Percentiles rank a stretch among this genome's conserved stretches.
Evolutionary conservation across 768 basidiomycete genomes (phyloP).

Genomic region (Pisolithus marmoratus): DNA sequence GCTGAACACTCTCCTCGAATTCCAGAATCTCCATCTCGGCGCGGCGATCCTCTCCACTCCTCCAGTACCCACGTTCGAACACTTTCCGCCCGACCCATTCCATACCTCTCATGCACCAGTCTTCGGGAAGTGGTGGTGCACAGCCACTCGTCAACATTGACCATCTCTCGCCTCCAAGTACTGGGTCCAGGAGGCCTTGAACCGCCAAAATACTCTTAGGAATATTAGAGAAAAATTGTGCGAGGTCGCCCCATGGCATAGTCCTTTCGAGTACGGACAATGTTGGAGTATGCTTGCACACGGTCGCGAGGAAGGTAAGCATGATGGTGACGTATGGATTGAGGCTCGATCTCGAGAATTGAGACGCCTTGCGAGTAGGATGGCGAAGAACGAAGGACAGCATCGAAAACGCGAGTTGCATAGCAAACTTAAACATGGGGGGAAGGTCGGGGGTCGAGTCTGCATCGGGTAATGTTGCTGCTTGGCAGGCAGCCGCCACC

Average conservation of each 20-base stretch:
- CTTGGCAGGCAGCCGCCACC: slow-evolving; percentile 14
- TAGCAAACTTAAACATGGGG: slow-evolving; percentile 62
- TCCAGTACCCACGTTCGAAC: slow-evolving; percentile 95
- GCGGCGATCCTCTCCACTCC: slow-evolving; percentile 57
- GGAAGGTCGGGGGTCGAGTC: slow-evolving; percentile 44
- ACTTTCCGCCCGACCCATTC: slow-evolving; percentile 91
- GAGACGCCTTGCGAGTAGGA: slow-evolving; percentile 56
- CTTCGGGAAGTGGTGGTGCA: slow-evolving; percentile 76
- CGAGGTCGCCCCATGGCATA: slow-evolving; percentile 81
- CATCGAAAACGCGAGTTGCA: slow-evolving; percentile 75
- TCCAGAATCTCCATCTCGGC: slow-evolving; percentile 79
- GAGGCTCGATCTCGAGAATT: slow-evolving; percentile 47
- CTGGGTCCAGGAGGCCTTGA: slow-evolving; percentile 35
- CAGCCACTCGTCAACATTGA: slow-evolving; percentile 65
- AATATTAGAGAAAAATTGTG: slow-evolving; percentile 54
- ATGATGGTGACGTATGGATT: slow-evolving; percentile 87
- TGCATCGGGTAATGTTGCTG: slow-evolving; percentile 27
- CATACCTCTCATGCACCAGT: slow-evolving; percentile 94
- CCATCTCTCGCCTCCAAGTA: slow-evolving; percentile 43
- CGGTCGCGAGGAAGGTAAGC: slow-evolving; percentile 82
- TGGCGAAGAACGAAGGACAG: slow-evolving; percentile 65
- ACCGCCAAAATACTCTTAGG: slow-evolving; percentile 48
- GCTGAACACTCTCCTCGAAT: slow-evolving; percentile 47
- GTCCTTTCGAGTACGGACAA: slow-evolving; percentile 63
- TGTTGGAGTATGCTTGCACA: slow-evolving; percentile 59